Evolutionary conservation across 805 yeast genomes (phyloP), one percentile per base, ranked within the genome.

Genomic region (Myxozyma vanderwaltii): DNA sequence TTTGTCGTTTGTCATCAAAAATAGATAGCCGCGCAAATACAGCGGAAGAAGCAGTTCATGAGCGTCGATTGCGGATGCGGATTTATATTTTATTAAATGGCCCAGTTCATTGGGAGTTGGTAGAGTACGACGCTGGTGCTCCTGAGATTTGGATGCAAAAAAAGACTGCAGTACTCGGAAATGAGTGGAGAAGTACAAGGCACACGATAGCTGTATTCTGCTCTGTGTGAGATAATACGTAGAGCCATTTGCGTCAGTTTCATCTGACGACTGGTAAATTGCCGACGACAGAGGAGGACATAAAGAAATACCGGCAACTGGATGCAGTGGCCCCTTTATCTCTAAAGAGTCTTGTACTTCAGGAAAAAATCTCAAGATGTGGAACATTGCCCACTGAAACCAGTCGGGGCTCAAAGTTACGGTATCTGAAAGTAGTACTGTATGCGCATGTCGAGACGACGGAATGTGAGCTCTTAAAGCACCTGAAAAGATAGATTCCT

Each of bases 391-490:
- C 50, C 51, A 59, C 4, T 61, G 57, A 24, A 62, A 62, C 65
- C 65, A 62, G 21, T 46, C 40, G 48, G 31, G 45, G 29, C 61
- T 55, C 21, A 62, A 41, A 13, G 48, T 36, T n/a, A 62, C 61
- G 17, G 56, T 40, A 26, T 62, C 65, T 15, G 64, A 46, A 3
- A 62, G 40, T 21, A 62, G 21, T 13, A 62, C 44, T 12, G 54
- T 50, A 33, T 62, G 51, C 4, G 65, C 58, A 29, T 48, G 36
- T 15, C 58, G 50, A 7, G 47, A 31, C 6, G 64, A 51, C n/a
- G 65, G 65, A 5, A 60, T 51, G 27, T 62, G 49, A 3, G 61
- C 35, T 6, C 63, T 50, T 13, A 62, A n/a, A 2, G 57, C 61
- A 12, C 51, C 49, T 12, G 53, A 26, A 21, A 53, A 50, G 46